Evolutionary conservation across 2,329 filamentous ascomycete genomes (phyloP), one percentile per base, ranked within the genome.

Genomic region (Fusarium sp.): DNA sequence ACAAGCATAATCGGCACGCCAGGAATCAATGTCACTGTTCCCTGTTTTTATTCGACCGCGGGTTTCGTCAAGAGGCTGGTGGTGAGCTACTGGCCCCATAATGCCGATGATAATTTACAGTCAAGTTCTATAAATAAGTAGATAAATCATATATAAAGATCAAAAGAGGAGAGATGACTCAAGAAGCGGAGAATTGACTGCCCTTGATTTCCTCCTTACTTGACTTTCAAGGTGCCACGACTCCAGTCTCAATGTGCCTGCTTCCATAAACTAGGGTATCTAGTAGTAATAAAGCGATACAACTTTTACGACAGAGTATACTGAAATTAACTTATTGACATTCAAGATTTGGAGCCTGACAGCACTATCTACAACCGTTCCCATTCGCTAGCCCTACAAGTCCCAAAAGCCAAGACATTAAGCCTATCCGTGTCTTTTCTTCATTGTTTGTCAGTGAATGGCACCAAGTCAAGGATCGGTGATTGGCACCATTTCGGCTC

Each of bases 51-150:
- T 45, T 35, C 20, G 40, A 26, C 40, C 30, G 10, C 20, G 12
- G 38, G 42, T 61, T 65, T 55, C 37, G 56, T 55, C 26, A 41
- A 56, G 38, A 53, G 52, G 45, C 45, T 53, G 41, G 42, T 59
- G 49, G 53, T 56, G 23, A 60, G 33, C 45, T 64, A 41, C 27
- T 44, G 37, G 45, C 32, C 55, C 56, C 37, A 26, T 49, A 44
- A 33, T 60, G 69, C 38, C 45, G 45, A 67, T 67, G 49, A 46
- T 53, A 57, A 71, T 71, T 65, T 69, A 57, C 42, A 54, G 45
- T 32, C 23, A 48, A 46, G 52, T 40, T 37, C 69, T 71, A 60
- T 65, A 46, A 71, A 69, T 69, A 67, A 67, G 60, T 52, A 27
- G 23, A 32, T 58, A 20, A 17, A 6, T n/a, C 20, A 37, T 58